Base-by-base conservation (phyloP, 257 asterid genomes). In the Scutellaria galericulata region DNA sequence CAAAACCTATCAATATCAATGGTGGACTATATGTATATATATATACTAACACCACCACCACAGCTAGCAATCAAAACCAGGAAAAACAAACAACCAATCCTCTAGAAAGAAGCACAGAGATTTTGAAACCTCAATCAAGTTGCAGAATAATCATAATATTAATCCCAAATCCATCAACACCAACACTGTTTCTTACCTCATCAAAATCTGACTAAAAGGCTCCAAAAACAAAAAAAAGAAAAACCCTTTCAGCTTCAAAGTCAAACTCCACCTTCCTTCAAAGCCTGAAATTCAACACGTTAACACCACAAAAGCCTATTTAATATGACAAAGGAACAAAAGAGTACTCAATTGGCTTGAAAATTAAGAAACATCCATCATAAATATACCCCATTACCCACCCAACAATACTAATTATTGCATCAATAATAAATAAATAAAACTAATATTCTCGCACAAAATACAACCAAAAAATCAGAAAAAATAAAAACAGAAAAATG, bases 181-280 rank as follows among this genome's bases (percentile, higher is more conserved):
- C 68, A 15, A 71, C 50, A 66, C 56, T 24, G 55, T 14, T 59
- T 44, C 72, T 50, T 61, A 78, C 78, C 82, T 53, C 79, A 77
- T 61, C 46, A 50, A 68, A 42, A 68, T 40, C 74, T 48, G 71
- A 68, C 66, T 12, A 7, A 58, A 66, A 71, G 51, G 56, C 60
- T 50, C 37, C 68, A 67, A 37, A 55, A 42, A 67, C 59, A 64
- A 70, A 73, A 70, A 70, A 51, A 15, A 31, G 37, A 15, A 59
- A 42, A 65, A 64, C 77, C 83, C 82, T 73, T 83, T 77, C 78
- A 61, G 80, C 85, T 82, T 69, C 85, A 86, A 86, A 89, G 91
- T 82, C 92, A 86, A 86, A 81, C 80, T 57, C 63, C 85, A 75
- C 84, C 80, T 78, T 79, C 88, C 85, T 84, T 82, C 85, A 73